A percentile compares a stretch with the other conserved stretches of the same genome.
Evolutionary conservation across 2,329 filamentous ascomycete genomes (phyloP).

Genomic region (Colletotrichum agaves): DNA sequence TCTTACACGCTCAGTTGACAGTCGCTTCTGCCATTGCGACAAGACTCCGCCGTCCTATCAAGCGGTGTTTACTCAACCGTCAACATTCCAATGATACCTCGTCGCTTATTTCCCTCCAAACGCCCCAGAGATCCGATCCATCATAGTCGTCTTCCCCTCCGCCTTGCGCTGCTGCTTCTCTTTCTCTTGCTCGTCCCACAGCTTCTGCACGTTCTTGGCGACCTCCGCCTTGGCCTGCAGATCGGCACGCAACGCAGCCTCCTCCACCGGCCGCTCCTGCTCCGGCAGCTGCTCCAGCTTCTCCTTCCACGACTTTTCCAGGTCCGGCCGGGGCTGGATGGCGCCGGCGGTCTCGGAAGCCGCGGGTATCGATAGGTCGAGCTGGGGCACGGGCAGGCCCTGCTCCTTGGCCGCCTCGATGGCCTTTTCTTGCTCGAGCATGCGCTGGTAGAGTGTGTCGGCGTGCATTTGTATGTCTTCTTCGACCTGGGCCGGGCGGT

Average conservation of each 20-base stretch:
- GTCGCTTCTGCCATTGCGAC: background rate
- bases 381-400: slow-evolving; percentile 67
- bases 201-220: slow-evolving; percentile 62
- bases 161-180: slow-evolving; percentile 66
- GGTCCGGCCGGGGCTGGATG: slow-evolving; percentile 52
- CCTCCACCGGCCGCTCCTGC: slow-evolving; percentile 69
- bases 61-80: background rate
- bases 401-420: slow-evolving; percentile 76
- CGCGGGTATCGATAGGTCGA: slow-evolving; percentile 65
- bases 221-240: slow-evolving; percentile 69
- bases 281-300: slow-evolving; percentile 67
- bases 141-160: slow-evolving; percentile 60
- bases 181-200: slow-evolving; percentile 66
- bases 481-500: slow-evolving; percentile 74
- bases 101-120: slow-evolving; percentile 40
- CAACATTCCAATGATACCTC: background rate
- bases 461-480: slow-evolving; percentile 97
- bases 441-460: slow-evolving; percentile 87
- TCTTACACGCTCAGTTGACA: background rate
- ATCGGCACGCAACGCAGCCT: slow-evolving; percentile 72
- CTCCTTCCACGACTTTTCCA: slow-evolving; percentile 63
- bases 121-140: slow-evolving; percentile 51
- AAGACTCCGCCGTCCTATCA: background rate
- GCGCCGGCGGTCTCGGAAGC: slow-evolving; percentile 21
- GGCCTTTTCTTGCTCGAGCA: slow-evolving; percentile 82